Conservation (phyloP, 192 early-diverging fungal genomes). For the Backusella mclennaniae region DNA sequence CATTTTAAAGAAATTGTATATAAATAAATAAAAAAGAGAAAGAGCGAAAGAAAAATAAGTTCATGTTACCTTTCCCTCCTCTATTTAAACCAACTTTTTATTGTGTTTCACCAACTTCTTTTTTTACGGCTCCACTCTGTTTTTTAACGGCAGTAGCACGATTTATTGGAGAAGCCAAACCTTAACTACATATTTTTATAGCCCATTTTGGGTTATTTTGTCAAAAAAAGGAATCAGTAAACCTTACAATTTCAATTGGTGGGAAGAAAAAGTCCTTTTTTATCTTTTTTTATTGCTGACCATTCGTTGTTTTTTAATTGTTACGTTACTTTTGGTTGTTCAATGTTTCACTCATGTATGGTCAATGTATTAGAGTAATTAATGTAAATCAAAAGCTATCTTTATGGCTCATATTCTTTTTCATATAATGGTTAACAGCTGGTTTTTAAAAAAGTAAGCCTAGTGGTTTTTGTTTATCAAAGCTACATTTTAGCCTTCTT, state of each 20-base stretch:
- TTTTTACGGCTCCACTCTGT: slow-evolving; percentile 6
- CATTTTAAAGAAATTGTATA: not conserved
- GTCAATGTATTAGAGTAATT: not conserved
- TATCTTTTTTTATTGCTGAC: not conserved
- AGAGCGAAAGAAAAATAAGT: not conserved
- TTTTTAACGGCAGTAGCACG: not conserved
- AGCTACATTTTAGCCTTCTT: not conserved
- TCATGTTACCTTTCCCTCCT: not conserved
- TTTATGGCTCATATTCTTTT: too few relatives aligned
- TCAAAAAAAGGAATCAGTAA: not conserved
- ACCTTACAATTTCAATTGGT: not conserved
- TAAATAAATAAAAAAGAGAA: not conserved
- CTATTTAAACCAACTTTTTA: slow-evolving; percentile 1
- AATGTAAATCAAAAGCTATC: not conserved
- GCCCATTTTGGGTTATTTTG: slow-evolving; percentile 5
- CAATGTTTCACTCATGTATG: not conserved
- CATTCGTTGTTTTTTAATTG: not conserved
- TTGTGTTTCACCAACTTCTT: slow-evolving; percentile 1
- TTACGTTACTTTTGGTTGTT: not conserved
- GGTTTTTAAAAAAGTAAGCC: not conserved
- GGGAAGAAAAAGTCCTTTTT: slow-evolving; percentile 2
- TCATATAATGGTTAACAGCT: not conserved
- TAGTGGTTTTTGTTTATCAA: not conserved
- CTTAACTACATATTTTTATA: slow-evolving; percentile 1
- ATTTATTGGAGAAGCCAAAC: not conserved